Evolutionary conservation across 805 yeast genomes (phyloP), one percentile per base, ranked within the genome.

Genomic region (Yamadazyma insecticola): DNA sequence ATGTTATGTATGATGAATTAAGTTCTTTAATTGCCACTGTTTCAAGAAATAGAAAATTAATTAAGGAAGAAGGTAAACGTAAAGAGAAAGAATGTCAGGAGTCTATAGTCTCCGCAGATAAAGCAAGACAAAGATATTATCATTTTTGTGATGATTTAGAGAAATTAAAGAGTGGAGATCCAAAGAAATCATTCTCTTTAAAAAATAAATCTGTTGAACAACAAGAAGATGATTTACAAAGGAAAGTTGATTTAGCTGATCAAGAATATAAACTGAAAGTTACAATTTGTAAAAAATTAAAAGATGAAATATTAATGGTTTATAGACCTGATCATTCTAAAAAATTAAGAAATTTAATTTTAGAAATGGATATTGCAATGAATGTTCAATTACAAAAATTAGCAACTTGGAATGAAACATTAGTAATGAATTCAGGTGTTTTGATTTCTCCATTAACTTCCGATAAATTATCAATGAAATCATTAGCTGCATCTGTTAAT

Each of bases 281-380:
- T 4, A 72, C 78, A 24, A 60, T 75, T 2, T 83, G 92, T 18
- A 80, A 82, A 43, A 75, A 82, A 26, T 55, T 78, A 44, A 81
- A 92, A 54, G 80, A 76, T 43, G 89, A 81, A 35, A 75, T 88
- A 32, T 60, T 86, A 35, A 69, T 72, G 47, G 68, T 73, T 14
- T 82, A 81, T 50, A 74, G 98, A 44, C 98, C 97, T 6, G 77
- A 73, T 35, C 73, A 75, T 23, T 77, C 86, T 5, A 72, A 75
- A 37, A 78, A 76, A 41, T 67, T 92, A 39, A 83, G 80, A 50
- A 81, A 84, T 50, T 64, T 87, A 40, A 78, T 88, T 35, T 64
- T 89, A 40, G 97, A 90, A 56, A 71, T 86, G 51, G 97, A 92
- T 56, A 77, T 86, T 29, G 97, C 97, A 7, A 64, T 90, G 69